Evolutionary conservation across 176 grass and related monocot genomes (phyloP), one percentile per base, ranked within the genome.

Genomic region (Carex littledalei): DNA sequence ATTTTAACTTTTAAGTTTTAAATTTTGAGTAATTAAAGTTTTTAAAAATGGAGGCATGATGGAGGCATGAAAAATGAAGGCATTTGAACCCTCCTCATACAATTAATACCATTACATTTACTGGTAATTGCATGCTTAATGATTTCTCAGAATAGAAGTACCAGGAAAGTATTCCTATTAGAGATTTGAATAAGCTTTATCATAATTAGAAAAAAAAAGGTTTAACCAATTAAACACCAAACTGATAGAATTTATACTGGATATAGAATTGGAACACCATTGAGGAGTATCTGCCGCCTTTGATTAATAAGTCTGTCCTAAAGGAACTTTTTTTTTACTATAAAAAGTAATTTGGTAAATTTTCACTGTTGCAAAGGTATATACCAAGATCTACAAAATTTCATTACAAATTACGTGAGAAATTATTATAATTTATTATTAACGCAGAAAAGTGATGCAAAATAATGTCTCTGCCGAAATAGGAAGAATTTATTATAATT

Each of bases 351-450:
- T 4, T 76, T 76, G 20, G 21, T 53, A 53, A 76, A 29, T 43
- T 50, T 29, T 50, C 13, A 13, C 12, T 26, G 13, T 76, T 22
- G 45, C 8, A 53, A 54, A 53, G 47, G 3, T 54, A 26, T 76
- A 11, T 54, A 54, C 72, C 72, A 76, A 76, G 72, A 76, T 76
- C 72, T 76, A 76, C 72, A 7, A 26, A 74, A 41, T 24, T 50
- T 47, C 41, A 74, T 49, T 13, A 49, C 69, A 73, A 22, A 73
- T 17, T 17, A 39, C 22, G 8, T 29, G 29, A 29, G 29, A 29
- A 29, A 29, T 29, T 29, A 29, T 29, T 29, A 29, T 29, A 29
- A 29, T 29, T 29, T 29, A 29, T 29, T 29, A 29, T 29, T 29
- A 29, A 29, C 29, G 29, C 29, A 29, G 29, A 29, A 29, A 29